Evolutionary conservation across 352 stramenopile genomes (phyloP), one percentile per base, ranked within the genome.

Genomic region (Globisporangium perplexum): DNA sequence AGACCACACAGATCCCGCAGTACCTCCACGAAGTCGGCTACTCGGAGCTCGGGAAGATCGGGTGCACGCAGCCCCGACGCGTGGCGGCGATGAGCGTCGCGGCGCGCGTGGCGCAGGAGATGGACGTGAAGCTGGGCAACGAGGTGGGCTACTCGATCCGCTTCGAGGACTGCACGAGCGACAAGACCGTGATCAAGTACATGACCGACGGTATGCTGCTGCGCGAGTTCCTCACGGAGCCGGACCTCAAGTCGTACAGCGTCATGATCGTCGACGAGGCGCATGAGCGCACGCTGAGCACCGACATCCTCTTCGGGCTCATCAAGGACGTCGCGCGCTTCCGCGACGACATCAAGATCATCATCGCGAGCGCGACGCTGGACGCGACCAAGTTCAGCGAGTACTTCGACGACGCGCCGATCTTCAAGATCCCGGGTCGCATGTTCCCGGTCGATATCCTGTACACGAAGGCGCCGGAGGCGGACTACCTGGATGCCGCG

Each of bases 131-230:
- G 60, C 68, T 99, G 7, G 97, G 97, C 14, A 90, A 98, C 47
- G 93, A 99, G 72, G 96, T 99, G 24, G 97, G 97, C 0, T 99
- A 99, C 71, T 96, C 87, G 28, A 99, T 99, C 62, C 96, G 98
- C 53, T 99, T 99, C 66, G 97, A 99, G 68, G 98, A 99, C 69
- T 98, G 96, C 62, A 99, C 97, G 23, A 98, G 83, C 54, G 91
- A 98, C 54, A 92, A 97, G 49, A 99, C 98, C 1, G 69, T 95
- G 26, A 91, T 99, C 53, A 97, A 98, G 70, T 99, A 99, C 78
- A 99, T 99, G 94, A 99, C 98, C 1, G 97, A 99, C 68, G 98
- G 97, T 66, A 99, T 99, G 96, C 71, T 99, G 23, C 75, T 99
- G 38, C 88, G 96, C 41, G 97, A 99, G 71, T 98, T 99, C 62